Conservation (phyloP, 768 basidiomycete genomes). For the Lactarius deliciosus region DNA sequence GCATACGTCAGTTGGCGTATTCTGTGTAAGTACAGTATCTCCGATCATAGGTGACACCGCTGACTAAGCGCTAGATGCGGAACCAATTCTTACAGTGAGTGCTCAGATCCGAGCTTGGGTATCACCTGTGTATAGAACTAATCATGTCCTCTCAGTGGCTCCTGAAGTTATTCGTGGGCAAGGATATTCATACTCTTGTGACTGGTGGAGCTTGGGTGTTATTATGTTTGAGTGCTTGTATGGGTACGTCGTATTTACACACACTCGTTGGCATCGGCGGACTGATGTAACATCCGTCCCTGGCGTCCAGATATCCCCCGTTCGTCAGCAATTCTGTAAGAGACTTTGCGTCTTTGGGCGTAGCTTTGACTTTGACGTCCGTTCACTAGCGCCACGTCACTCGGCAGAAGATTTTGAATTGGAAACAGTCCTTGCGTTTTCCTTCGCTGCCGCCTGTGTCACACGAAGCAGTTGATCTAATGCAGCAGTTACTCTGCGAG, state of each 20-base stretch:
- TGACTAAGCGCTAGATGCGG: slow-evolving; percentile 60
- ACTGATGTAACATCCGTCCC: slow-evolving; percentile 14
- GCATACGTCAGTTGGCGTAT: slow-evolving; percentile 65
- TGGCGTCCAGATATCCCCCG: slow-evolving; percentile 73
- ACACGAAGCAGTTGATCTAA: slow-evolving; percentile 81
- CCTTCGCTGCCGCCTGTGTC: slow-evolving; percentile 82
- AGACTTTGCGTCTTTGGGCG: background rate
- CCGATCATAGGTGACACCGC: slow-evolving; percentile 12
- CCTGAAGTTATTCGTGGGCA: slow-evolving; percentile 88
- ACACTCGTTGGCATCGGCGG: slow-evolving; percentile 22
- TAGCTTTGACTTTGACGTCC: slow-evolving; percentile 27
- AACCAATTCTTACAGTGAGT: slow-evolving; percentile 83
- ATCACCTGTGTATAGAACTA: background rate
- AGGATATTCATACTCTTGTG: slow-evolving; percentile 92
- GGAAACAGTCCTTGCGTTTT: slow-evolving; percentile 87
- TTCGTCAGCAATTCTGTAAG: slow-evolving; percentile 91
- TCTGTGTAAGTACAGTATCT: slow-evolving; percentile 63
- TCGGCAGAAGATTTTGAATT: slow-evolving; percentile 95
- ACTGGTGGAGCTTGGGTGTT: slow-evolving; percentile 98
- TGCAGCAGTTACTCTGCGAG: slow-evolving; percentile 90
- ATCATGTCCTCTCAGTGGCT: slow-evolving; percentile 57
- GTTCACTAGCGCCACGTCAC: slow-evolving; percentile 78
- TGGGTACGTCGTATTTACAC: slow-evolving; percentile 57
- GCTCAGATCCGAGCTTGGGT: background rate
- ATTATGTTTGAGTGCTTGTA: slow-evolving; percentile 97